Percentiles rank a stretch among this genome's conserved stretches.
These are phyloP conservation scores for Lactarius quietus DNA, from an alignment of 768 basidiomycete genomes.

Conservation along the genomic window DNA sequence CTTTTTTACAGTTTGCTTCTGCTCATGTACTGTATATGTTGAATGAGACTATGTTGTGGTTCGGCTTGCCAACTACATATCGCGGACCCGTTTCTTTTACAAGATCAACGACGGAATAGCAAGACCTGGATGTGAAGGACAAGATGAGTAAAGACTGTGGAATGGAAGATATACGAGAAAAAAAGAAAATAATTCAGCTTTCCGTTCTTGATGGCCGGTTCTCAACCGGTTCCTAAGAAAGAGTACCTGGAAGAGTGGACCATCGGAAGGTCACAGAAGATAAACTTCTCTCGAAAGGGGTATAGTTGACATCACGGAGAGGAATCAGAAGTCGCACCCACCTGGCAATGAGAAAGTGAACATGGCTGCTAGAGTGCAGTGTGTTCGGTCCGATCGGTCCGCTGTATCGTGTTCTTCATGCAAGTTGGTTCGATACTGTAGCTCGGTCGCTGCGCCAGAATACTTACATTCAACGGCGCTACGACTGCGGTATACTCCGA, in stretches of 20 bases:
- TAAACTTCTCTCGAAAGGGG: background rate
- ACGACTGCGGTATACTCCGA: background rate
- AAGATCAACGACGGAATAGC: background rate
- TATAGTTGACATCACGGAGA: conserved; percentile 13
- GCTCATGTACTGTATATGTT: conserved; percentile 2
- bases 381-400: background rate
- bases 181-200: conserved; percentile 9
- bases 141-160: conserved; percentile 1
- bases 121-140: background rate
- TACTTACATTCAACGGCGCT: background rate
- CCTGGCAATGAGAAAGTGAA: background rate
- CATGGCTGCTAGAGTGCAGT: background rate
- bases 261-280: conserved; percentile 13
- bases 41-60: background rate
- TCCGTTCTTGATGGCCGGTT: conserved; percentile 17
- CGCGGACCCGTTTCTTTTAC: background rate
- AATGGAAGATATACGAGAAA: too few species aligned
- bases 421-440: background rate
- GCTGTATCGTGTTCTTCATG: background rate
- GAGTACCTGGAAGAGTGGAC: conserved; percentile 14
- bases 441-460: background rate
- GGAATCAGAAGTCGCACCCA: background rate
- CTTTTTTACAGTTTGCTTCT: background rate
- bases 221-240: conserved; percentile 14
- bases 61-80: background rate